Conservation (phyloP, 2,329 filamentous ascomycete genomes). For the Bimuria novae-zelandiae region DNA sequence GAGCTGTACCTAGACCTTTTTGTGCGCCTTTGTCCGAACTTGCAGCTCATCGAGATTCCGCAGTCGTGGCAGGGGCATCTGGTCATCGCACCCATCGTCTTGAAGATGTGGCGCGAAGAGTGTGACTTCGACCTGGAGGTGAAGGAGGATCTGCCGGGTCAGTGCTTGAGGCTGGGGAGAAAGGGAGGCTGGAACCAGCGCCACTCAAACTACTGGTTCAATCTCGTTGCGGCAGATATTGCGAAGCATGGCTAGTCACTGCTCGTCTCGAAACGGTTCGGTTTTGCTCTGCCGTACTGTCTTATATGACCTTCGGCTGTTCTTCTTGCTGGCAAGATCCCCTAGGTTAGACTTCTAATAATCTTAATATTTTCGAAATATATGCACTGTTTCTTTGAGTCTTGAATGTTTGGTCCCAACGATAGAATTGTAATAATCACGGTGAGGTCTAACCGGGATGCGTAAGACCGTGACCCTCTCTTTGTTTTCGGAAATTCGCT, state of each 20-base stretch:
- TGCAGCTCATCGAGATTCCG: background rate
- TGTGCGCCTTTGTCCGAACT: background rate
- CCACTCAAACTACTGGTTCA: background rate
- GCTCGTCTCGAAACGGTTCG: no score
- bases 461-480: no score
- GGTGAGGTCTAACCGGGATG: no score
- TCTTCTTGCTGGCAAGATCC: no score
- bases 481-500: no score
- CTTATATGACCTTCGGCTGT: no score
- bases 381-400: no score
- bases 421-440: no score
- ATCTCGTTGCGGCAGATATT: background rate
- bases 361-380: no score
- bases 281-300: no score
- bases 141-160: background rate
- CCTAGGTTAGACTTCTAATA: no score
- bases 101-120: background rate
- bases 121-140: background rate
- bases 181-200: background rate
- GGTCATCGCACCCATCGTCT: background rate
- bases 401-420: no score
- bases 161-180: background rate
- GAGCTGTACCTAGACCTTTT: background rate
- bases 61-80: background rate
- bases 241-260: background rate